Conservation (phyloP, 345 rosid genomes). For the Rhodamnia rubescens region DNA sequence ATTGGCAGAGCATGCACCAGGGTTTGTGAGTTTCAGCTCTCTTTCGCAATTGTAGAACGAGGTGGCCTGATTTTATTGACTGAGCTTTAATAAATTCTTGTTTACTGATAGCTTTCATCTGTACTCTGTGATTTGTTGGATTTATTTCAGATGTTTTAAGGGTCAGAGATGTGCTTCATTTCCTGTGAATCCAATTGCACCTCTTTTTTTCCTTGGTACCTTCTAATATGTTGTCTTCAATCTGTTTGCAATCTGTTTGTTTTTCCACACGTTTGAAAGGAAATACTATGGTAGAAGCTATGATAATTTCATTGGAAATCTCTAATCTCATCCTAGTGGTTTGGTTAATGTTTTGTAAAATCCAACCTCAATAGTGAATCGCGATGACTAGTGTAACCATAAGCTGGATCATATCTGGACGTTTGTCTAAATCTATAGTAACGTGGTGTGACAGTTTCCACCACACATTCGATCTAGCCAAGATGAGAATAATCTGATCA, state of each 20-base stretch:
- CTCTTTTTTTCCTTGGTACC: neutral
- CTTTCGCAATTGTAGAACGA: neutral
- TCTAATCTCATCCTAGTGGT: neutral
- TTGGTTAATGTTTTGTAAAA: neutral
- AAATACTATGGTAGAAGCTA: neutral
- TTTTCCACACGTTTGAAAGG: neutral
- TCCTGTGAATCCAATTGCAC: neutral
- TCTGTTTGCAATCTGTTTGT: neutral
- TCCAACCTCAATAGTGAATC: neutral
- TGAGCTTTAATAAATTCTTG: constrained; percentile 3
- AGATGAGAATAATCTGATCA: neutral
- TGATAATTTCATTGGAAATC: neutral
- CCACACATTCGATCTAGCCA: neutral
- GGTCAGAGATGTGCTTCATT: neutral
- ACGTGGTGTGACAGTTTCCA: neutral
- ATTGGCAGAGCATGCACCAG: neutral
- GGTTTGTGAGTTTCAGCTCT: neutral
- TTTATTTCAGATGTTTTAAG: neutral
- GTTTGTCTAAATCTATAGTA: neutral
- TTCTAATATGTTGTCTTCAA: neutral
- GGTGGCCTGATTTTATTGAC: neutral
- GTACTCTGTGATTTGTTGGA: neutral
- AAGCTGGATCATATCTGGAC: neutral
- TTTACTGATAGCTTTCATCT: neutral
- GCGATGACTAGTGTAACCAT: neutral